phyloP scores from a whole-genome alignment of 2,329 filamentous ascomycete genomes.

The Hypoxylon sp. region DNA sequence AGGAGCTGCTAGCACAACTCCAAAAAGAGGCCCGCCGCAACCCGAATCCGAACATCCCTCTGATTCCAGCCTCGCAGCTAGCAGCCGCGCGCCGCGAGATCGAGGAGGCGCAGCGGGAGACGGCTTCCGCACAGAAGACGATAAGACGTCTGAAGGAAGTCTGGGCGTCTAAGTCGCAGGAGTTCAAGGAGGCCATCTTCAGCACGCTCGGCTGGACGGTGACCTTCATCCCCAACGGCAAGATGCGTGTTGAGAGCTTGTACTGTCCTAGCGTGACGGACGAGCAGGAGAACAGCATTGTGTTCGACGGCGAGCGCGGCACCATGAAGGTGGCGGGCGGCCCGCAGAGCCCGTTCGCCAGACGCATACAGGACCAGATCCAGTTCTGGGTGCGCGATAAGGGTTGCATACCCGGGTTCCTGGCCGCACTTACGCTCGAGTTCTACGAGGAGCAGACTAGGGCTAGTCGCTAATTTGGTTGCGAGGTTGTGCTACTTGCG shows the following conservation, averaged over 20 bases:
- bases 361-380: constrained; percentile 86
- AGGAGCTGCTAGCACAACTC: constrained; percentile 82
- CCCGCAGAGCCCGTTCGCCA: constrained; percentile 86
- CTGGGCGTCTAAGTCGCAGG: constrained; percentile 89
- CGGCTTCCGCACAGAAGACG: constrained; percentile 83
- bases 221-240: constrained; percentile 96
- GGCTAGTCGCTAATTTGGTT: constrained; percentile 24
- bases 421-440: constrained; percentile 91
- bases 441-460: constrained; percentile 82
- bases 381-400: constrained; percentile 96
- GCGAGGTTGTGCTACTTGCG: not conserved
- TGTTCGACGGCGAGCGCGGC: constrained; percentile 93
- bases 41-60: constrained; percentile 63
- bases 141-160: constrained; percentile 91
- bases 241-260: constrained; percentile 90
- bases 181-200: constrained; percentile 96
- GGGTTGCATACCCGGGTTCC: constrained; percentile 92
- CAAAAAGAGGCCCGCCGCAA: constrained; percentile 62
- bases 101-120: constrained; percentile 77
- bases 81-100: constrained; percentile 83
- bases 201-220: constrained; percentile 94
- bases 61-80: constrained; percentile 83
- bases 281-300: constrained; percentile 79
- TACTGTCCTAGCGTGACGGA: constrained; percentile 78
- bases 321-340: constrained; percentile 99